phyloP scores from a whole-genome alignment of 208 protist species.

The Acanthamoeba lenticulata region DNA sequence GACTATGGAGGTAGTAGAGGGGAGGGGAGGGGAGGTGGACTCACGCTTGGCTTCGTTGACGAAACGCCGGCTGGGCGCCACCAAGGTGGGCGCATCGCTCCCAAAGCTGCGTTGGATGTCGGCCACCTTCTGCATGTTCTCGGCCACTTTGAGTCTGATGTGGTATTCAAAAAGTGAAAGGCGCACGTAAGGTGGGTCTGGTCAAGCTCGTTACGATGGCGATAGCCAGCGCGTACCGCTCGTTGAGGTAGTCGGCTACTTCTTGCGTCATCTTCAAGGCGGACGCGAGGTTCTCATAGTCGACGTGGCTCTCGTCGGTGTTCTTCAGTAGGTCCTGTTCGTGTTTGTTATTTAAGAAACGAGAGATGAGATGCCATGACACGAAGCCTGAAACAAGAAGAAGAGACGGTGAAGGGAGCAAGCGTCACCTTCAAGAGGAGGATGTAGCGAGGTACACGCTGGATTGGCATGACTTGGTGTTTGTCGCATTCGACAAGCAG shows the following conservation, averaged over 20 bases:
- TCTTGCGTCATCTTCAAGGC: slow-evolving; percentile 29
- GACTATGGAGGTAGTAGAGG: too few species aligned
- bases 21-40: not conserved
- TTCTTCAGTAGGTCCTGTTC: slow-evolving; percentile 54
- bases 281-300: slow-evolving; percentile 47
- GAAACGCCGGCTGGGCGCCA: slow-evolving; percentile 20
- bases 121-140: slow-evolving; percentile 43
- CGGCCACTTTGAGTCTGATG: not conserved
- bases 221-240: not conserved
- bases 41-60: not conserved
- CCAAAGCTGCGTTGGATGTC: slow-evolving; percentile 51
- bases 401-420: not conserved
- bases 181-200: not conserved
- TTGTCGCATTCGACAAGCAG: not conserved
- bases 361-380: not conserved
- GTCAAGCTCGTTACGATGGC: not conserved
- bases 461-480: slow-evolving; percentile 38
- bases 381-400: not conserved
- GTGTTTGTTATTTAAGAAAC: too few species aligned
- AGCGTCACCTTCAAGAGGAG: not conserved
- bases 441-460: slow-evolving; percentile 42
- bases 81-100: not conserved
- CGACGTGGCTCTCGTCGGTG: slow-evolving; percentile 34
- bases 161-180: not conserved
- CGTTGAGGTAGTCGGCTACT: slow-evolving; percentile 54